These are phyloP conservation scores for Bolboschoenoplectus hybrid DNA, from an alignment of 202 grass and related monocot species.

Conservation along the genomic window DNA sequence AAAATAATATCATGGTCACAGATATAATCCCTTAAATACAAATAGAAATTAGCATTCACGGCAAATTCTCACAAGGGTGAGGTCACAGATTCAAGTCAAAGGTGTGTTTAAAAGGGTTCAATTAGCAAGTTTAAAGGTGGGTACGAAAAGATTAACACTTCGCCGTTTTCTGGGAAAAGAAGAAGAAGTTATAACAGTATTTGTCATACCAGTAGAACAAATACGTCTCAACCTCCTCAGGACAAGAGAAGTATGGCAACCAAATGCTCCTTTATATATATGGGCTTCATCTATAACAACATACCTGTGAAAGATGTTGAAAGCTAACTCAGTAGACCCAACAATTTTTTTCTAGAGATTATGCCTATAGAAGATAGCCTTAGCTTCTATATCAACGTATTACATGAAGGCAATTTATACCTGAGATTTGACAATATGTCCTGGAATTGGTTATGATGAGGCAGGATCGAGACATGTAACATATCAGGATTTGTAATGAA, in stretches of 20 bases:
- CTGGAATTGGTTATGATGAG: slow-evolving; percentile 70
- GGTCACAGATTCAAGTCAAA: background rate
- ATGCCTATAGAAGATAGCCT: slow-evolving; percentile 16
- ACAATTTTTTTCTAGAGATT: background rate
- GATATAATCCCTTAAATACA: too few species aligned
- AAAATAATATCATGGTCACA: too few species aligned
- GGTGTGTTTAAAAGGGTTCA: background rate
- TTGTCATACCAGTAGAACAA: slow-evolving; percentile 68
- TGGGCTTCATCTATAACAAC: slow-evolving; percentile 98
- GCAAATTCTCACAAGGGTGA: background rate
- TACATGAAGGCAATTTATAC: slow-evolving; percentile 44
- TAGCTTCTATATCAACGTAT: slow-evolving; percentile 18
- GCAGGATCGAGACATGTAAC: slow-evolving; percentile 82
- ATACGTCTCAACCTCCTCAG: slow-evolving; percentile 85
- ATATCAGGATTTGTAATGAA: slow-evolving; percentile 99
- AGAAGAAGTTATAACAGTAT: background rate
- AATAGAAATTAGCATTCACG: background rate
- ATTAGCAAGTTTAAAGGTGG: background rate
- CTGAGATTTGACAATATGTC: slow-evolving; percentile 77
- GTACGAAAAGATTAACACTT: background rate
- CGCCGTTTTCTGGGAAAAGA: background rate
- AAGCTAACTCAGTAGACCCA: slow-evolving; percentile 23
- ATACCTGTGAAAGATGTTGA: slow-evolving; percentile 61
- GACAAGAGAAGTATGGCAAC: slow-evolving; percentile 92
- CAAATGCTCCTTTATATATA: slow-evolving; percentile 98